Conservation (phyloP, 257 asterid species). For the Oldenlandia corymbosa region DNA sequence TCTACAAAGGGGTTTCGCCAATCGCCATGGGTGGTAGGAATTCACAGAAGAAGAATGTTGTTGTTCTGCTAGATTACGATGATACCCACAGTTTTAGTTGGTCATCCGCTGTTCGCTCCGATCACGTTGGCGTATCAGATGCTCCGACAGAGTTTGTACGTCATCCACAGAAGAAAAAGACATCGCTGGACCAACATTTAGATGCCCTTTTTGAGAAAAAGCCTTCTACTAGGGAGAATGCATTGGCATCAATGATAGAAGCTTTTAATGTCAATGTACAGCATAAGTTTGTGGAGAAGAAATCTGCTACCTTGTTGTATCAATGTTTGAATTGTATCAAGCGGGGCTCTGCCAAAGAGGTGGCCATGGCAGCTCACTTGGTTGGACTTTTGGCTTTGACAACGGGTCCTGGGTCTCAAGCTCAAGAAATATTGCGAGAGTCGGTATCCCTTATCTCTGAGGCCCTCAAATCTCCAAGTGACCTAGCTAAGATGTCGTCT, state of each 20-base stretch:
- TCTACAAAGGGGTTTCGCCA: constrained; percentile 7
- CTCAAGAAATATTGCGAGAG: constrained; percentile 86
- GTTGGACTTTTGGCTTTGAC: constrained; percentile 91
- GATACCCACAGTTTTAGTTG: constrained; percentile 73
- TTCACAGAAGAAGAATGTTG: constrained; percentile 68
- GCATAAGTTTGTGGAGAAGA: constrained; percentile 66
- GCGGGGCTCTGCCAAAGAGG: constrained; percentile 87
- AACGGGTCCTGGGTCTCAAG: constrained; percentile 78
- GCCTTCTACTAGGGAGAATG: constrained; percentile 77
- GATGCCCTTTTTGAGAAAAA: constrained; percentile 92
- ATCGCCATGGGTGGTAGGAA: constrained; percentile 74
- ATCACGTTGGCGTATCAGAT: constrained; percentile 29
- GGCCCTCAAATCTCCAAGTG: constrained; percentile 65
- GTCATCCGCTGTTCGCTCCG: constrained; percentile 49
- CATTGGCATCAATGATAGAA: constrained; percentile 63
- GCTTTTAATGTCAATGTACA: constrained; percentile 65
- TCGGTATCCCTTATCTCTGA: constrained; percentile 72
- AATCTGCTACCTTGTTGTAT: constrained; percentile 78
- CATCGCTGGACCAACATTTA: constrained; percentile 61
- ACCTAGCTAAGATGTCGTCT: constrained; percentile 61
- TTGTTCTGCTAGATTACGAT: constrained; percentile 75
- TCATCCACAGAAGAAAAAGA: too few species aligned
- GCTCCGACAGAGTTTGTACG: too few species aligned
- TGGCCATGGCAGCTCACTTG: constrained; percentile 74
- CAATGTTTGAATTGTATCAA: constrained; percentile 75